Evolutionary conservation across 352 stramenopile species (phyloP).

Genomic region (Phytophthora kernoviae): DNA sequence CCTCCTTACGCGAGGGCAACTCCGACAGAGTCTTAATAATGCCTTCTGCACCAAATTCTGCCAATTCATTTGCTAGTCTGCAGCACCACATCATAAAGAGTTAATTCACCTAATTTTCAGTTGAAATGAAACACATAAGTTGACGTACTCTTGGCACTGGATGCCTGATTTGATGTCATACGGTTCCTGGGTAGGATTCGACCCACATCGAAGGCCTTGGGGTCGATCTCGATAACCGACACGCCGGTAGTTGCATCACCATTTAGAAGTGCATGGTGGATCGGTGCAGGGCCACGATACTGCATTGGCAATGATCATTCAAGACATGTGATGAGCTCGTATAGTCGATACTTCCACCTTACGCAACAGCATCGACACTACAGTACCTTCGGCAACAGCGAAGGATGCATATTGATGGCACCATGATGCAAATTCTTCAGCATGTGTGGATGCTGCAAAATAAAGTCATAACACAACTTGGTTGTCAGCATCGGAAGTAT

Average conservation of each 20-base stretch:
- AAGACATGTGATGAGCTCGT: neutral
- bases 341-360: neutral
- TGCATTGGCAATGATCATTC: slow-evolving; percentile 10
- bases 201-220: slow-evolving; percentile 80
- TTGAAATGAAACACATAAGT: neutral
- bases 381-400: slow-evolving; percentile 73
- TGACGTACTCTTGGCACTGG: slow-evolving; percentile 51
- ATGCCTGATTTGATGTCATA: slow-evolving; percentile 53
- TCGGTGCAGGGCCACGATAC: slow-evolving; percentile 85
- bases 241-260: slow-evolving; percentile 77
- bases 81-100: slow-evolving; percentile 1
- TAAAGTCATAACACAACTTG: neutral
- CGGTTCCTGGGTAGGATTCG: slow-evolving; percentile 70
- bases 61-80: slow-evolving; percentile 58
- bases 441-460: slow-evolving; percentile 73
- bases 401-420: slow-evolving; percentile 91
- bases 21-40: slow-evolving; percentile 71
- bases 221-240: slow-evolving; percentile 89
- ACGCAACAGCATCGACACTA: slow-evolving; percentile 8
- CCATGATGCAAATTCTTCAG: slow-evolving; percentile 64
- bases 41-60: slow-evolving; percentile 59
- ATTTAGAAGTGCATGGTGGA: slow-evolving; percentile 86
- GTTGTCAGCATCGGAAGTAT: slow-evolving; percentile 1
- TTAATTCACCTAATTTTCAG: slow-evolving; percentile 1
- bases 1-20: slow-evolving; percentile 50